phyloP scores from a whole-genome alignment of 2,329 filamentous ascomycete species.

The Sporothrix curviconia region DNA sequence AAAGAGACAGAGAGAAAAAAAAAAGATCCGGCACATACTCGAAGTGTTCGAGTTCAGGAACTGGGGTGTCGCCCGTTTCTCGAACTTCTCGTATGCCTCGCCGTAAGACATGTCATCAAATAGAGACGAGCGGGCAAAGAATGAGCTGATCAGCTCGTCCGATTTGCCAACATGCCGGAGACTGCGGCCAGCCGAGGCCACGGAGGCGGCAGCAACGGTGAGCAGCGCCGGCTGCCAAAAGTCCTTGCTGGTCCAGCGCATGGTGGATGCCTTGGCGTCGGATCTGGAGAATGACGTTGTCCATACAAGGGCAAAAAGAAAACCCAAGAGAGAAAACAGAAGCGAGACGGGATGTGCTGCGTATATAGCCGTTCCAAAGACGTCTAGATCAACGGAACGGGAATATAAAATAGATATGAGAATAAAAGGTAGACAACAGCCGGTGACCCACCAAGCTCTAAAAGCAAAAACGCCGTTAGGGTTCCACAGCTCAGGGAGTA shows the following conservation, averaged over 20 bases:
- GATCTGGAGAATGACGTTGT: background rate
- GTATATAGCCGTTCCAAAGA: background rate
- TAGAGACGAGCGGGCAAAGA: background rate
- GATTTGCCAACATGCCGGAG: constrained; percentile 16
- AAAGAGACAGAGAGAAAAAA: background rate
- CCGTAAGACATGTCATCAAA: background rate
- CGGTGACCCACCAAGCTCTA: background rate
- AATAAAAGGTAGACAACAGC: background rate
- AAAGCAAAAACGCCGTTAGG: background rate
- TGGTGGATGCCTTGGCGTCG: background rate
- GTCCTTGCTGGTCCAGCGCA: constrained; percentile 11
- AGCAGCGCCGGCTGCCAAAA: constrained; percentile 10
- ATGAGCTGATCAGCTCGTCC: background rate
- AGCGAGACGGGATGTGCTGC: background rate
- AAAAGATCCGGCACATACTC: constrained; percentile 10
- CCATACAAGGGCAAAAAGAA: background rate
- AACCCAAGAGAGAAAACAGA: background rate
- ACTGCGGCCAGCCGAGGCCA: constrained; percentile 15
- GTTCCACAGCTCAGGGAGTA: background rate
- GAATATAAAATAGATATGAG: background rate
- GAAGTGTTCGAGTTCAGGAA: constrained; percentile 20
- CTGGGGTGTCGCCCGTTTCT: background rate
- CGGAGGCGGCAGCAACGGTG: constrained; percentile 6
- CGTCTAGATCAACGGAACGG: background rate
- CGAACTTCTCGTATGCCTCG: background rate